Evolutionary conservation across 1,284 basidiomycete genomes (phyloP), one percentile per base, ranked within the genome.

Genomic region (Apiotrichum gracile): DNA sequence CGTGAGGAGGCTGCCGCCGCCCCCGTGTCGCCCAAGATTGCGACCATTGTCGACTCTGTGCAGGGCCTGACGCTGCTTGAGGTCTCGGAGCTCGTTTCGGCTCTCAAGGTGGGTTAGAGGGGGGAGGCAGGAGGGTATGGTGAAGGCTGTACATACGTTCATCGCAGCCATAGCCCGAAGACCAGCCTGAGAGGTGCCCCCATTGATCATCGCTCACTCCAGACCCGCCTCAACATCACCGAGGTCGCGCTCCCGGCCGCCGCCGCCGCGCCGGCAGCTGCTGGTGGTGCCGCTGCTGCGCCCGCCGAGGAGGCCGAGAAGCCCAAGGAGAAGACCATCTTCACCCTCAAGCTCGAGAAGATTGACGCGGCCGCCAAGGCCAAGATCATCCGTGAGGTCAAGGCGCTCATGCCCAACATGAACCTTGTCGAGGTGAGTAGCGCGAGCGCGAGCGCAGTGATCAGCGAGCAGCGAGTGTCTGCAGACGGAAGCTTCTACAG

Each of bases 311-410:
- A 54, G 25, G 64, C 91, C 82, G 92, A 93, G 74, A 96, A 96
- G 75, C 93, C 93, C 47, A 97, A 97, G 79, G 96, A 98, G 78
- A 49, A 98, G 85, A 96, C 93, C 9, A 83, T 94, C 40, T 98
- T 99, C 79, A 94, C 86, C 64, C 85, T 97, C 69, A 94, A 86
- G 76, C 82, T 97, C 41, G 89, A 92, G 71, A 90, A 90, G 55
- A 93, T 97, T 67, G 91, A 94, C 61, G 82, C 90, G 4, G 78
- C 83, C 21, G 81, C 88, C 55, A 97, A 99, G 77, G 90, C 96
- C 39, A 99, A 99, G 80, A 85, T 97, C 65, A 99, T 99, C 72
- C 85, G 90, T 66, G 96, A 98, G 77, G 90, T 99, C 67, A 99
- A 99, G 81, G 89, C 88, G 10, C 74, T 96, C 63, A 86, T 94